Conservation (phyloP, 139 green algal species). For the Chlorella sorokiniana region DNA sequence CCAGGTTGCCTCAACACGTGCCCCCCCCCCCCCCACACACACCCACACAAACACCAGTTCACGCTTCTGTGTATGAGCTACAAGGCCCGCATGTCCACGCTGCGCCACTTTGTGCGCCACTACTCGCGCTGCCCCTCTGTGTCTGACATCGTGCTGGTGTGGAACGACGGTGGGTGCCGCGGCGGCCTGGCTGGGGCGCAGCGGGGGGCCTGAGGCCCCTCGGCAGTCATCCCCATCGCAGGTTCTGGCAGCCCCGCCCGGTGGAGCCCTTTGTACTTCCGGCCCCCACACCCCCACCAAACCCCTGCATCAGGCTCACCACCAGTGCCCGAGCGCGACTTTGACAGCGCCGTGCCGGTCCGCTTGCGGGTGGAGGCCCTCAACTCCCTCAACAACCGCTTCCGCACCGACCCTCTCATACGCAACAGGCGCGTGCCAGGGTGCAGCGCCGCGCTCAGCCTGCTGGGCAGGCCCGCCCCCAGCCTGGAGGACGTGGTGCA, state of each 20-base stretch:
- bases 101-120: slow-evolving; percentile 51
- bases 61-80: slow-evolving; percentile 58
- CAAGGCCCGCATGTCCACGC: slow-evolving; percentile 40
- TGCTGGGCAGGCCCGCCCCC: too few relatives aligned
- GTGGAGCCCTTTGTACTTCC: too few relatives aligned
- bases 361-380: slow-evolving; percentile 44
- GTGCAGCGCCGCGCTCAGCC: too few relatives aligned
- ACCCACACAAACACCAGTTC: slow-evolving; percentile 23
- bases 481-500: too few relatives aligned
- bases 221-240: too few relatives aligned
- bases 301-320: too few relatives aligned
- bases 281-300: too few relatives aligned
- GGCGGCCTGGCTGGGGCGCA: background rate
- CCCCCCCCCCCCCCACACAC: background rate
- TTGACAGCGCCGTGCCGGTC: slow-evolving; percentile 37
- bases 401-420: slow-evolving; percentile 45
- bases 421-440: slow-evolving; percentile 2
- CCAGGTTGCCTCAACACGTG: background rate
- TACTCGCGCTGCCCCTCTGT: slow-evolving; percentile 58
- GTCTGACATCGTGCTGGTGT: slow-evolving; percentile 55
- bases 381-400: slow-evolving; percentile 64
- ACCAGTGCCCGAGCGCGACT: too few relatives aligned
- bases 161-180: slow-evolving; percentile 46
- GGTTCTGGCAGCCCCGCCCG: too few relatives aligned
- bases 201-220: too few relatives aligned